Evolutionary conservation across 139 green algal genomes (phyloP), one percentile per base, ranked within the genome.

Genomic region (Tetradesmus obliquus): DNA sequence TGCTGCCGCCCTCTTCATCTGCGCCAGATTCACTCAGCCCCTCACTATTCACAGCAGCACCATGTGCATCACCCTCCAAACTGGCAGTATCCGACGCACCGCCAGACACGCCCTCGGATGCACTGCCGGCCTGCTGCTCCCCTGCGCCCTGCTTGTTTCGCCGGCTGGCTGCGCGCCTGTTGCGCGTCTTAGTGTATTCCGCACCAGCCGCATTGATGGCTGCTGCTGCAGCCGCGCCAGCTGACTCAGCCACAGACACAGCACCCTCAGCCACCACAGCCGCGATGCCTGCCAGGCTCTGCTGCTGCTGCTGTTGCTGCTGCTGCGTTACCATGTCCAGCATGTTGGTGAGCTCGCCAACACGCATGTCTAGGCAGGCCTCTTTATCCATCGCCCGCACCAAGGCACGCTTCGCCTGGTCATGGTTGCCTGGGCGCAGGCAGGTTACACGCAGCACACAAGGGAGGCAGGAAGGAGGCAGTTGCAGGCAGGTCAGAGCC

Each of bases 381-480:
- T 92, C 90, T 13, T 76, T 79, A 72, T 92, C 90, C 90, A 92
- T 87, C 3, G 90, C 90, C 19, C 90, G 83, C 55, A 92, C 90
- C 32, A 92, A 72, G 19, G 90, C 90, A 24, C 90, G 90, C 57
- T 90, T 90, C 12, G 72, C 79, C 24, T 92, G 90, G 20, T 87
- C 66, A 82, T 92, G 79, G 57, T 12, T 90, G 83, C 83, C 89
- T 92, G 82, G 66, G 57, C 8, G 9, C 3, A 45, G 55, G 3
- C 20, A 66, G 60, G 20, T 5, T 7, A 45, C 2, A 54, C 3
- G 8, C 19, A 57, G 81, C 51, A n/a, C 9, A 69, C 3, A 10
- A 20, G 24, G 81, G 32, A n/a, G 7, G 20, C 51, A 71, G 2
- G 60, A 22, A 13, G 15, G 60, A 71, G 60, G 7, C 60, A 71